Conservation (phyloP, 371 early-diverging fungal species). For the Umbelopsis sp. region DNA sequence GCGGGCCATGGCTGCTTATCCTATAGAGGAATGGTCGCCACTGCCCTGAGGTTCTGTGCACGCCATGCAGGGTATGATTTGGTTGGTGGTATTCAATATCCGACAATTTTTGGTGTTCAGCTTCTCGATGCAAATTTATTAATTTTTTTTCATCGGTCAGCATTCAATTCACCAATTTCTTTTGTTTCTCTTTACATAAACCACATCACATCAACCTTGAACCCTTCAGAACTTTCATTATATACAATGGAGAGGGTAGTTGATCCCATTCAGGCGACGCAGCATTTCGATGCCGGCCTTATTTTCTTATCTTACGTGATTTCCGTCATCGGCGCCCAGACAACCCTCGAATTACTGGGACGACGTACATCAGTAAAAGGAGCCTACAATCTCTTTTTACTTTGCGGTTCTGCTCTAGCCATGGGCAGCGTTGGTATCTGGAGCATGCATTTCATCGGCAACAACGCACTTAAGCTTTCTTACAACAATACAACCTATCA, state of each 20-base stretch:
- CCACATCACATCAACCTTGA: too few species aligned
- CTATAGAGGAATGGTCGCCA: too few species aligned
- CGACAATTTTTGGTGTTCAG: too few species aligned
- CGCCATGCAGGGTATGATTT: too few species aligned
- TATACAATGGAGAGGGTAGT: not conserved
- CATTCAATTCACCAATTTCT: too few species aligned
- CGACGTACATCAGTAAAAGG: constrained; percentile 34
- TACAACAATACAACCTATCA: constrained; percentile 28
- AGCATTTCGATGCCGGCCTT: constrained; percentile 30
- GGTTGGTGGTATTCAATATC: too few species aligned
- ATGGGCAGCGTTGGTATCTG: constrained; percentile 54
- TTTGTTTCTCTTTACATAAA: too few species aligned
- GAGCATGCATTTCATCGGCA: constrained; percentile 56
- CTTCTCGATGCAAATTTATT: too few species aligned
- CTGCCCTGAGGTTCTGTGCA: too few species aligned
- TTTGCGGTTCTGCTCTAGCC: constrained; percentile 38
- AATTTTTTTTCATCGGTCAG: too few species aligned
- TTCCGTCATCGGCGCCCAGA: constrained; percentile 31
- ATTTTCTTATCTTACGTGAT: constrained; percentile 32
- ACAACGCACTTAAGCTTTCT: constrained; percentile 39
- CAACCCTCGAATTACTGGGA: constrained; percentile 33
- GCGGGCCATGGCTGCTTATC: too few species aligned
- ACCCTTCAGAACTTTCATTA: too few species aligned
- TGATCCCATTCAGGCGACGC: constrained; percentile 1
- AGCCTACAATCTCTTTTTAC: constrained; percentile 41